Percentiles rank a stretch among this genome's conserved stretches.
Conservation (phyloP, 495 filamentous ascomycete genomes). For the Immersiella caudata region DNA sequence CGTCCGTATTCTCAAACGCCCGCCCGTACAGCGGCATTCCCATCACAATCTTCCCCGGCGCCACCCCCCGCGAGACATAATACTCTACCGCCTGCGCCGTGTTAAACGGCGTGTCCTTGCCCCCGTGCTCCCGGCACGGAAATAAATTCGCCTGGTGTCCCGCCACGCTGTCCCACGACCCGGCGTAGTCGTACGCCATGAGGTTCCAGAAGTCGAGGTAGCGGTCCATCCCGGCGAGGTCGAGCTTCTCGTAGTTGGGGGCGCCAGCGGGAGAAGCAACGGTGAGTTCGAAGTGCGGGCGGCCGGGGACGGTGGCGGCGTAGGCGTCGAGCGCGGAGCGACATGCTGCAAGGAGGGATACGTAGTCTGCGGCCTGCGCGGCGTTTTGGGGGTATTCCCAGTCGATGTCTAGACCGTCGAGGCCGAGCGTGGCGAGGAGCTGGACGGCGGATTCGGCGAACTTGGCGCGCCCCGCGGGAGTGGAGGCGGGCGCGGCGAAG, state of each 20-base stretch:
- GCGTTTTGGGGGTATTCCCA: slow-evolving; percentile 62
- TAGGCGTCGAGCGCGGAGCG: slow-evolving; percentile 65
- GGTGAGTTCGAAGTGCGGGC: slow-evolving; percentile 75
- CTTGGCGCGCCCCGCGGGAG: slow-evolving; percentile 57
- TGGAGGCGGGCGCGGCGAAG: slow-evolving; percentile 74
- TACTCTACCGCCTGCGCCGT: slow-evolving; percentile 67
- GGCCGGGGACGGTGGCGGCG: slow-evolving; percentile 48
- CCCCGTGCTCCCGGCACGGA: slow-evolving; percentile 50
- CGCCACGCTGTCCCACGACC: slow-evolving; percentile 71
- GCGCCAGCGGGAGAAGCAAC: slow-evolving; percentile 71
- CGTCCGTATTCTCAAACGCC: slow-evolving; percentile 76
- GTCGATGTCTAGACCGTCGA: slow-evolving; percentile 65
- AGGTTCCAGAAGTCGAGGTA: slow-evolving; percentile 94
- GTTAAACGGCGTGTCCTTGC: slow-evolving; percentile 69
- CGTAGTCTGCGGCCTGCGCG: slow-evolving; percentile 71
- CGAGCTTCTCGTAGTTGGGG: slow-evolving; percentile 74
- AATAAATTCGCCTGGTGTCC: slow-evolving; percentile 86
- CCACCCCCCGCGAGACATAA: slow-evolving; percentile 68
- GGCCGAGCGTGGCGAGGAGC: slow-evolving; percentile 65
- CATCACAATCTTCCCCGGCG: slow-evolving; percentile 71
- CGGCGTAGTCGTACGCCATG: slow-evolving; percentile 83
- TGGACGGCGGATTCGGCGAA: slow-evolving; percentile 72
- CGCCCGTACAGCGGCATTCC: slow-evolving; percentile 94
- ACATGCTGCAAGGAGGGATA: slow-evolving; percentile 68
- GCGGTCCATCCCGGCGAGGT: slow-evolving; percentile 72